A percentile compares a stretch with the other conserved stretches of the same genome.
These are phyloP conservation scores for Podila epigama DNA, from an alignment of 192 early-diverging fungal genomes.

Conservation along the genomic window DNA sequence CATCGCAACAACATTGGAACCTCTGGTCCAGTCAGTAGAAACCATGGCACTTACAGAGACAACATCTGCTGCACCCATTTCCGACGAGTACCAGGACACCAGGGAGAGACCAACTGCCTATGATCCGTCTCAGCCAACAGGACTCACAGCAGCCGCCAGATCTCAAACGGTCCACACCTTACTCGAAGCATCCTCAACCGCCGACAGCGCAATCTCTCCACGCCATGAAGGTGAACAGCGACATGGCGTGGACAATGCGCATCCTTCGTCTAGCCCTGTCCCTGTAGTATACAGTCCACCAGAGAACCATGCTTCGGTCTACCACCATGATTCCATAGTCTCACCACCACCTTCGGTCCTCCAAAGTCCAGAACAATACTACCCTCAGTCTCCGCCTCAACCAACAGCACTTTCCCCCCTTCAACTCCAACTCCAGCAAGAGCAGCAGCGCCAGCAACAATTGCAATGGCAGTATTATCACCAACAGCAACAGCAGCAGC, in stretches of 20 bases:
- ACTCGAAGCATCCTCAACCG: too few species aligned
- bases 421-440: background rate
- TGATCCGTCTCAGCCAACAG: background rate
- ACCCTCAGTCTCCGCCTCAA: background rate
- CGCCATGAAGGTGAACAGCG: background rate
- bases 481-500: background rate
- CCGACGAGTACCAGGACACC: too few species aligned
- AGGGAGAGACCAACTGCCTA: too few species aligned
- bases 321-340: background rate
- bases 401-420: too few species aligned
- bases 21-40: background rate
- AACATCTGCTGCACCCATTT: background rate
- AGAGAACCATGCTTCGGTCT: background rate
- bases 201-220: too few species aligned
- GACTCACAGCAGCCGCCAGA: background rate
- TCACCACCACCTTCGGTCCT: background rate
- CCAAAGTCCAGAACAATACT: too few species aligned
- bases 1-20: background rate
- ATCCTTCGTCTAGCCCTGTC: background rate
- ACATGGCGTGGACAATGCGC: background rate
- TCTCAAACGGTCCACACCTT: background rate
- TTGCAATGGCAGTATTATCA: background rate
- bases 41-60: background rate
- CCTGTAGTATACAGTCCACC: background rate
- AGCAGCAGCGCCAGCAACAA: background rate